A percentile compares a stretch with the other conserved stretches of the same genome.
Conservation (phyloP, 1,284 basidiomycete genomes). For the Ustilago sp. region DNA sequence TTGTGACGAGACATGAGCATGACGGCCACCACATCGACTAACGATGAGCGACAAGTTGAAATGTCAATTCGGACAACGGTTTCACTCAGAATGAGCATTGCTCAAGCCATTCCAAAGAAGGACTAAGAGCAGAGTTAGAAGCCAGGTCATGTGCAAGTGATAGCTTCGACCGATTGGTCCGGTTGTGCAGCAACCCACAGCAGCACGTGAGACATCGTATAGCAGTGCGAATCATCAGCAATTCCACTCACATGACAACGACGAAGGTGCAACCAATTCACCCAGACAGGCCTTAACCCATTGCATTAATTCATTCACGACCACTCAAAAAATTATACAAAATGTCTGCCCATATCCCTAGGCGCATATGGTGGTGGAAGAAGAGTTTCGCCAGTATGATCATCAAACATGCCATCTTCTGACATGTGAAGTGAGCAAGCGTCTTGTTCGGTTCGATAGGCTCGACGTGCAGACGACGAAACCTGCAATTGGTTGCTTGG, state of each 20-base stretch:
- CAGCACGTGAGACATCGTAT: too few species aligned
- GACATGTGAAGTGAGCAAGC: constrained; percentile 34
- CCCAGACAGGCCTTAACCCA: constrained; percentile 1
- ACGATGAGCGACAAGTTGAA: too few species aligned
- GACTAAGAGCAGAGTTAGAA: too few species aligned
- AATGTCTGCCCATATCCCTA: constrained; percentile 28
- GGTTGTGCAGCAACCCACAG: too few species aligned
- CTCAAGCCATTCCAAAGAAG: too few species aligned
- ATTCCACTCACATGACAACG: background rate
- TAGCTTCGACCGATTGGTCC: too few species aligned
- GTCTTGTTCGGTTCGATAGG: constrained; percentile 36
- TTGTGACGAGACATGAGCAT: too few species aligned
- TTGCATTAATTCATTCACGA: background rate
- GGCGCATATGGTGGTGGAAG: constrained; percentile 41
- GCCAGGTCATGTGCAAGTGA: background rate
- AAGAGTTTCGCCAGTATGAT: constrained; percentile 36
- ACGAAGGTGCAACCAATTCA: background rate
- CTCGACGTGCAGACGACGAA: constrained; percentile 8
- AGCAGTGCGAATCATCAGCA: too few species aligned
- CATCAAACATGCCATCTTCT: constrained; percentile 36
- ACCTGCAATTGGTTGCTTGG: background rate
- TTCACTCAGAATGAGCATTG: too few species aligned
- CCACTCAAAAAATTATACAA: constrained; percentile 8
- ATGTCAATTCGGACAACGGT: too few species aligned
- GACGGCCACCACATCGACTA: too few species aligned